Conservation (phyloP, 371 early-diverging fungal genomes). For the Fennellomyces sp. region DNA sequence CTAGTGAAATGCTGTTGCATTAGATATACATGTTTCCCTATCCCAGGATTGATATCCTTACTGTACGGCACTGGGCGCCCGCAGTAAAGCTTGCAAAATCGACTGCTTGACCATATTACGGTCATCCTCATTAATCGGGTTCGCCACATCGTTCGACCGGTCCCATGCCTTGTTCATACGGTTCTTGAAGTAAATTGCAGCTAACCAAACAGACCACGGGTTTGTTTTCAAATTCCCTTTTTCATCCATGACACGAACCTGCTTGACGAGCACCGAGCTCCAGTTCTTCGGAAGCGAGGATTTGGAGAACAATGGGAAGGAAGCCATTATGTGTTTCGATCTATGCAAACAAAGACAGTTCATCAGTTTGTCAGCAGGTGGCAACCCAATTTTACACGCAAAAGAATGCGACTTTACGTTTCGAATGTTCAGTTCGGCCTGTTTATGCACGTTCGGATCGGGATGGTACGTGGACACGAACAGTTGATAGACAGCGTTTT, state of each 20-base stretch:
- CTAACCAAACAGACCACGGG: too few relatives aligned
- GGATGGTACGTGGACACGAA: constrained; percentile 81
- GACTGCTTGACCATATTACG: constrained; percentile 65
- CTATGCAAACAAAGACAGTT: constrained; percentile 24
- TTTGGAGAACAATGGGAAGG: constrained; percentile 71
- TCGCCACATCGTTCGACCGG: constrained; percentile 36
- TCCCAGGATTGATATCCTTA: constrained; percentile 23
- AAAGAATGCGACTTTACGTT: constrained; percentile 24
- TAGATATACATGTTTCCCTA: neutral
- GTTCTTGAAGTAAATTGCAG: constrained; percentile 96
- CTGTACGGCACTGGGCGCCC: constrained; percentile 72
- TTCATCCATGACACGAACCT: constrained; percentile 47
- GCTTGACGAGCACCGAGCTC: constrained; percentile 75
- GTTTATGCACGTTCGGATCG: constrained; percentile 75
- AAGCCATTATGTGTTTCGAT: constrained; percentile 66
- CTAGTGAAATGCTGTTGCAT: constrained; percentile 37
- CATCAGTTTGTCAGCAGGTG: neutral
- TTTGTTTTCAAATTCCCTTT: neutral
- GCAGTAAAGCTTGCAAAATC: constrained; percentile 76
- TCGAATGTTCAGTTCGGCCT: constrained; percentile 66
- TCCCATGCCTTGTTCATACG: constrained; percentile 78
- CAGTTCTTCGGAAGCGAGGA: constrained; percentile 63
- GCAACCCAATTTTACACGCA: neutral
- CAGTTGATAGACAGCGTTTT: constrained; percentile 59
- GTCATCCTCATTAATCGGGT: constrained; percentile 71